A percentile compares a stretch with the other conserved stretches of the same genome.
Conservation (phyloP, 176 grass and related monocot genomes). For the Oryza brachyantha region DNA sequence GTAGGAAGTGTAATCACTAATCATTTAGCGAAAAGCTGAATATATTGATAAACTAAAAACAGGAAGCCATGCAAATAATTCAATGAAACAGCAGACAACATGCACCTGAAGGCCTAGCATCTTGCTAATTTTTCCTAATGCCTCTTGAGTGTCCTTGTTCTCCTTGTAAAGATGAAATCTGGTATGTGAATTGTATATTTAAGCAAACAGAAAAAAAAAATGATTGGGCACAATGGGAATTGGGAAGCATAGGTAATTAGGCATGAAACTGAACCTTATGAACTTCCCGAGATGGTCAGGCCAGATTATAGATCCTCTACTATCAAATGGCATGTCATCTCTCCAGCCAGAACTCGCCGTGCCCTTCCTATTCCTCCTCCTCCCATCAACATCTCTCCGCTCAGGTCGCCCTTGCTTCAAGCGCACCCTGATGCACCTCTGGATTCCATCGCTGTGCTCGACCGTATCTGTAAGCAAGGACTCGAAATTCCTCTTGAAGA, state of each 20-base stretch:
- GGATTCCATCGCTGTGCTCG: slow-evolving; percentile 60
- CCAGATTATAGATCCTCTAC: slow-evolving; percentile 78
- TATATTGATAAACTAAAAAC: slow-evolving; percentile 9
- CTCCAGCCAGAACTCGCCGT: slow-evolving; percentile 34
- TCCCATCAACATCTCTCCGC: slow-evolving; percentile 25
- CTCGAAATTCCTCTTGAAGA: slow-evolving; percentile 92
- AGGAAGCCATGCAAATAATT: background rate
- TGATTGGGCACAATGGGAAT: background rate
- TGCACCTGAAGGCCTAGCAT: slow-evolving; percentile 78
- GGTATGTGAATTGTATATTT: background rate
- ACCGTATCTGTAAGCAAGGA: slow-evolving; percentile 81
- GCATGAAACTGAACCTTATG: slow-evolving; percentile 46
- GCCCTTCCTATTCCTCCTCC: slow-evolving; percentile 49
- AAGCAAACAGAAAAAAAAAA: background rate
- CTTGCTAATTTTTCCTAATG: slow-evolving; percentile 84
- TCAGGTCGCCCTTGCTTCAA: slow-evolving; percentile 32
- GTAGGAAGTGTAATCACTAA: slow-evolving; percentile 35
- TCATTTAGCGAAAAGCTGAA: slow-evolving; percentile 23
- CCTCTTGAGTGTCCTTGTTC: slow-evolving; percentile 94
- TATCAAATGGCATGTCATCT: slow-evolving; percentile 75
- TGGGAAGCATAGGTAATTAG: background rate
- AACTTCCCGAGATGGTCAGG: slow-evolving; percentile 72
- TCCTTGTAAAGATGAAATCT: slow-evolving; percentile 96
- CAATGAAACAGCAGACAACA: slow-evolving; percentile 1
- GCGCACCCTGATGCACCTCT: slow-evolving; percentile 82